phyloP scores from a whole-genome alignment of 805 yeast species.

The Pichia membranifaciens region DNA sequence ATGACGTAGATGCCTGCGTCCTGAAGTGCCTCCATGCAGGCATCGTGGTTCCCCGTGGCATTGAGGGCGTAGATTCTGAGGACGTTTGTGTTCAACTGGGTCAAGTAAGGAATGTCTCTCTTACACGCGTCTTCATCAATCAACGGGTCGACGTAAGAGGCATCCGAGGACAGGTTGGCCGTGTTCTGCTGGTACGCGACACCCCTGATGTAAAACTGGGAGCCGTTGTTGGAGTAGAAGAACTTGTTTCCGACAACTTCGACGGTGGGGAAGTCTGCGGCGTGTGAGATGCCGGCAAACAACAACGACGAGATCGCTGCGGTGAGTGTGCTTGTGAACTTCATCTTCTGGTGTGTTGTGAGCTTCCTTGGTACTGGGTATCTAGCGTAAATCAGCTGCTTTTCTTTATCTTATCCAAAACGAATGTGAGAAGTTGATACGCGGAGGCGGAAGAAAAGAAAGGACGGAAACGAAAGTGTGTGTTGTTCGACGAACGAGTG shows the following conservation, averaged over 20 bases:
- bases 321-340: too few species aligned
- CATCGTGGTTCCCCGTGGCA: conserved; percentile 63
- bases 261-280: conserved; percentile 40
- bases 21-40: conserved; percentile 65
- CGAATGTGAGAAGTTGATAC: too few species aligned
- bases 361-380: too few species aligned
- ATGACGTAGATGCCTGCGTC: conserved; percentile 90
- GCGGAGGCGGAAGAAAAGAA: too few species aligned
- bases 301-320: conserved; percentile 14
- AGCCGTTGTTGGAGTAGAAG: conserved; percentile 62
- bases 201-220: conserved; percentile 84
- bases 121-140: conserved; percentile 64
- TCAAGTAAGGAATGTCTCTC: conserved; percentile 77
- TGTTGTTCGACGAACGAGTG: too few species aligned
- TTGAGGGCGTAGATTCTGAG: conserved; percentile 85
- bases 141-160: conserved; percentile 63
- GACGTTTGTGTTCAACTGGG: conserved; percentile 64
- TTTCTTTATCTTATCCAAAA: too few species aligned
- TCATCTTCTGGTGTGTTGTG: too few species aligned
- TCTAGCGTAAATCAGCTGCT: too few species aligned
- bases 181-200: conserved; percentile 79
- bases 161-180: conserved; percentile 33
- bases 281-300: conserved; percentile 17
- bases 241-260: conserved; percentile 71
- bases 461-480: too few species aligned